Base-by-base conservation (phyloP, 2,329 filamentous ascomycete genomes). In the Coniella vitis region DNA sequence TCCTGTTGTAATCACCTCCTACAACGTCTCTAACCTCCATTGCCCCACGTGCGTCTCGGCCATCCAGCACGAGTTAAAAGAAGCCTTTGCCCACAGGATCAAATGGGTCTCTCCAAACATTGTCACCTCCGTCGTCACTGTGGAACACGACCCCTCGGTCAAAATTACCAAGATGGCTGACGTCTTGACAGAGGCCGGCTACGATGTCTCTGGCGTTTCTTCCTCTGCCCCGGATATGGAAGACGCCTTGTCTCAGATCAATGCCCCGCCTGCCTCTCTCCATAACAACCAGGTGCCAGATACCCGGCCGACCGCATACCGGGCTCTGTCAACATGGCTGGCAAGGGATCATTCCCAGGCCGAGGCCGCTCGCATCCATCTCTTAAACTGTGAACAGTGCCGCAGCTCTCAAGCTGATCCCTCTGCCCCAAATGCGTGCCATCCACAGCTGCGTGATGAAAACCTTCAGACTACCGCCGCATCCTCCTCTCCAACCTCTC, bases 1-100 rank as follows among this genome's bases (percentile, higher is more conserved):
- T 48, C 34, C 32, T 19, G 17, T 46, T 36, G 63, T 71, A 51
- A 76, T 73, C 12, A 83, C 79, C 2, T 83, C 78, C 31, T 80
- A 84, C 60, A 73, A 88, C 53, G 70, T 90, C 57, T 78, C 75
- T 54, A 89, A 90, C 63, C 73, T 90, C n/a, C 86, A 90, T 66
- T 89, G 86, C 67, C 81, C 84, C 13, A 86, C 84, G 52, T 90
- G 86, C 63, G 79, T 87, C 43, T 75, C 78, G 32, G 73, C 75
- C 56, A 87, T 90, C 60, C 73, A 80, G 59, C 69, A 75, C 47
- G 72, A 76, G 51, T 67, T 89, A 51, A 70, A 62, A 51, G 72
- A 69, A 38, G 63, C 64, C 17, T 77, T 67, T 56, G 60, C 57
- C 46, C 64, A 60, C 67, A 76, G 61, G 60, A 68, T 70, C 69